Base-by-base conservation (phyloP, 208 protist species). In the Trypanosoma conorhini region DNA sequence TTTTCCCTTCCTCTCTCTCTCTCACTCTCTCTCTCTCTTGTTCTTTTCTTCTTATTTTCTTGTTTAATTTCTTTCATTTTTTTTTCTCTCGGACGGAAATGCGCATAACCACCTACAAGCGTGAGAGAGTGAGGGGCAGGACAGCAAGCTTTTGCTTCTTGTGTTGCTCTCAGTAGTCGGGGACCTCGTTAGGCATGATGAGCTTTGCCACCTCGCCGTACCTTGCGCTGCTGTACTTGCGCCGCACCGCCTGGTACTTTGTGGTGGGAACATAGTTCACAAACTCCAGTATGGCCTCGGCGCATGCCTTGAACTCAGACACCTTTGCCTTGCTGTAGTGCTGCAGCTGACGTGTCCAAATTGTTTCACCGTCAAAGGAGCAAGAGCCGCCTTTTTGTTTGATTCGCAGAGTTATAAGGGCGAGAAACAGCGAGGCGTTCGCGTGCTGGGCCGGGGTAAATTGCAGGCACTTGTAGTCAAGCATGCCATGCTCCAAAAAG, bases 361-460 rank as follows among this genome's bases (percentile, higher is more conserved):
- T 55, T 80, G 66, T 52, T 61, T 74, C 38, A 46, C 61, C 67
- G 33, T 57, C 58, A 31, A 67, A 46, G 13, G 74, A 40, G 46
- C 57, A 40, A 51, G 31, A 0, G 42, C 38, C 17, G 54, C 73
- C 58, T 26, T 67, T 35, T 51, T 83, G 73, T 64, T 88, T 88
- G 50, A 81, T 76, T 22, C 80, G 82, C 61, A 93, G 62, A 44
- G 81, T 93, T 30, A 83, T 56, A 42, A 89, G 62, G 15, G 96
- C 92, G 13, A 99, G 76, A 68, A 96, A 98, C 5, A 98, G 81
- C 3, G 94, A 76, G 28, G 95, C 83, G 57, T 97, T 93, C 15
- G 92, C 95, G 28, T 98, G 86, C 74, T 97, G 83, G 31, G 97
- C 98, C 30, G 98, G 96, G 0, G 84, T 82, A 74, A 96, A 98